Conservation (phyloP, 495 filamentous ascomycete genomes). For the Tuber umbilicatum region DNA sequence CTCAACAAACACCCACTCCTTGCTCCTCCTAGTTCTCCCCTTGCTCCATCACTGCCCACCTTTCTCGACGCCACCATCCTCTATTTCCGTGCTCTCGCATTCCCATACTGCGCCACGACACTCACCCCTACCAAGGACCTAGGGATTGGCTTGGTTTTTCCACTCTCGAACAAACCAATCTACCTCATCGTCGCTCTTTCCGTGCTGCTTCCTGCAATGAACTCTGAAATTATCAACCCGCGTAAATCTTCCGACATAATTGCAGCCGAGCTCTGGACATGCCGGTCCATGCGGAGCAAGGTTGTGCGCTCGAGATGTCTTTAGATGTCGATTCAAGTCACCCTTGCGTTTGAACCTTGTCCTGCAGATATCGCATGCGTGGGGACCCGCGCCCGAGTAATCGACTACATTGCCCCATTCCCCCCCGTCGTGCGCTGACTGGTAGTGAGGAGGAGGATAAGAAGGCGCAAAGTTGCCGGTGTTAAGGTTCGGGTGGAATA, state of each 20-base stretch:
- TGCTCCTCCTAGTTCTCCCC: not conserved
- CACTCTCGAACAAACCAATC: not conserved
- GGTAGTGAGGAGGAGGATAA: not conserved
- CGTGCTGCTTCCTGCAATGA: not conserved
- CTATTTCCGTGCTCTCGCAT: not conserved
- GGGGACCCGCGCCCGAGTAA: no score
- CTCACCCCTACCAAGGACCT: not conserved
- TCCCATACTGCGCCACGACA: not conserved
- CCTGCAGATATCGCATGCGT: not conserved
- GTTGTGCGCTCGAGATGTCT: no score
- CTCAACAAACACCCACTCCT: not conserved
- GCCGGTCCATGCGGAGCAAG: no score
- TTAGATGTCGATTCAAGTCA: not conserved
- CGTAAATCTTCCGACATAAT: not conserved
- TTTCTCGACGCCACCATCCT: not conserved
- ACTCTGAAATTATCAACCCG: not conserved
- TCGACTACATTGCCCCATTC: no score
- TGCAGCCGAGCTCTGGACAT: not conserved
- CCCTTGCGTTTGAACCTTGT: not conserved
- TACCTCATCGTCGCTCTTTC: not conserved
- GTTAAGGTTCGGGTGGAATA: no score
- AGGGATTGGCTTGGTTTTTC: not conserved
- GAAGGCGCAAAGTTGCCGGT: no score
- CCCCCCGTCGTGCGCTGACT: no score
- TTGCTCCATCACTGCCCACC: not conserved